A percentile compares a stretch with the other conserved stretches of the same genome.
These are phyloP conservation scores for Oryza officinalis DNA, from an alignment of 176 grass and related monocot species.

Conservation along the genomic window DNA sequence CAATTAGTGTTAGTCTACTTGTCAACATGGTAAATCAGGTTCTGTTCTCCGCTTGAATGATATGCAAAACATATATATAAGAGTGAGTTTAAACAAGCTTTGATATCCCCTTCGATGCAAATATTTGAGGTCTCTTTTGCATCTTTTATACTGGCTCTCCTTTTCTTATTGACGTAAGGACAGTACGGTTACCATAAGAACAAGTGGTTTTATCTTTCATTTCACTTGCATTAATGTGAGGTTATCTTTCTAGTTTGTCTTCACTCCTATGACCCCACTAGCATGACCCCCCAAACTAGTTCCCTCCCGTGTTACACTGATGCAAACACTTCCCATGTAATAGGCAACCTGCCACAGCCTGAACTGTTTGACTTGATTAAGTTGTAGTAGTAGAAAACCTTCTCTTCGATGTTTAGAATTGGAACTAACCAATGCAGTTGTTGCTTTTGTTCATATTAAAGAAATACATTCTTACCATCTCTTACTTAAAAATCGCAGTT, in stretches of 20 bases:
- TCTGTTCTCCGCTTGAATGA: not conserved
- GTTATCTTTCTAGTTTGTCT: not conserved
- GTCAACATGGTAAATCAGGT: not conserved
- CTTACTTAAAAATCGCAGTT: constrained; percentile 38
- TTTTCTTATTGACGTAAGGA: not conserved
- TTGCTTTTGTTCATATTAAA: not conserved
- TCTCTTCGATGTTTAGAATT: not conserved
- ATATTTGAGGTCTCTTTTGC: not conserved
- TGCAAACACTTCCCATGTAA: not conserved
- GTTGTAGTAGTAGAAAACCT: not conserved
- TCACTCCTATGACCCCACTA: not conserved
- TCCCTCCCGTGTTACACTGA: not conserved
- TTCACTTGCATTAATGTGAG: not conserved
- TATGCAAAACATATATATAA: not conserved
- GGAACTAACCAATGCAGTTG: not conserved
- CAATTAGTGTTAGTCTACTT: constrained; percentile 4
- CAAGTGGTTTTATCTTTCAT: not conserved
- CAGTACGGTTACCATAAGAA: not conserved
- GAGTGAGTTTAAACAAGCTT: not conserved
- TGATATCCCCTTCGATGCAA: not conserved
- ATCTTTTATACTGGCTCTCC: not conserved
- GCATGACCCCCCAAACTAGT: not conserved
- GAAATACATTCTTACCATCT: not conserved
- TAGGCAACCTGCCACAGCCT: not conserved
- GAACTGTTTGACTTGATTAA: not conserved